These are phyloP conservation scores for Cerioporus squamosus DNA, from an alignment of 1,284 basidiomycete species.

Conservation along the genomic window DNA sequence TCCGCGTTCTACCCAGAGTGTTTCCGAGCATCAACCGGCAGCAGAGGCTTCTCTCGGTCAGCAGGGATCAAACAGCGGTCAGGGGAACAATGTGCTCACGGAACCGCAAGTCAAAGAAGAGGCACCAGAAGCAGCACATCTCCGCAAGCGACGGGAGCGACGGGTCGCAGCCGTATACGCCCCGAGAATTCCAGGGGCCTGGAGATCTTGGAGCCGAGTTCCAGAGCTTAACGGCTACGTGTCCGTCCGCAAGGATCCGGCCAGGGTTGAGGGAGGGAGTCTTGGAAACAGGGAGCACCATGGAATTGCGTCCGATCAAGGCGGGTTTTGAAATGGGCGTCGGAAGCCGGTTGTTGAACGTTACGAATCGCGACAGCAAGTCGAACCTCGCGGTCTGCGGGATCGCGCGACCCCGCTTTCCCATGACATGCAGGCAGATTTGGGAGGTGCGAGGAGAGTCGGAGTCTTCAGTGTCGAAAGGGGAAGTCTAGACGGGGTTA, in stretches of 20 bases:
- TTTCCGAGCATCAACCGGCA: slow-evolving; percentile 30
- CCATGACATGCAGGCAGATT: background rate
- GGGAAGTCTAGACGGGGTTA: background rate
- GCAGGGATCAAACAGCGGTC: slow-evolving; percentile 15
- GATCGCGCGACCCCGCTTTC: background rate
- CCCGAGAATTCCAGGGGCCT: background rate
- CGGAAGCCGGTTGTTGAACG: too few species aligned
- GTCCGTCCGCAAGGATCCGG: too few species aligned
- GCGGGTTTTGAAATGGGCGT: background rate
- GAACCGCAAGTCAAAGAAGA: slow-evolving; percentile 14
- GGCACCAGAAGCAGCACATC: slow-evolving; percentile 6
- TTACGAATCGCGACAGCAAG: too few species aligned
- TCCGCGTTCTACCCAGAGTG: slow-evolving; percentile 28
- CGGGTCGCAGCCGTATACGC: background rate
- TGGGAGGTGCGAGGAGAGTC: background rate
- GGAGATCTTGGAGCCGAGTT: background rate
- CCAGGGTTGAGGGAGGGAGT: too few species aligned
- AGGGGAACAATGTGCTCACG: slow-evolving; percentile 5
- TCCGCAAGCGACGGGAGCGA: slow-evolving; percentile 1
- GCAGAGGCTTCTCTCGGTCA: background rate
- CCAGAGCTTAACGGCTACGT: background rate
- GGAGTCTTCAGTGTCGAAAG: background rate
- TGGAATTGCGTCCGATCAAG: slow-evolving; percentile 4
- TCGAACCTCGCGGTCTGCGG: too few species aligned
- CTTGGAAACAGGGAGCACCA: background rate